phyloP scores from a whole-genome alignment of 306 rosid genomes.

The Mimosa bimucronata region DNA sequence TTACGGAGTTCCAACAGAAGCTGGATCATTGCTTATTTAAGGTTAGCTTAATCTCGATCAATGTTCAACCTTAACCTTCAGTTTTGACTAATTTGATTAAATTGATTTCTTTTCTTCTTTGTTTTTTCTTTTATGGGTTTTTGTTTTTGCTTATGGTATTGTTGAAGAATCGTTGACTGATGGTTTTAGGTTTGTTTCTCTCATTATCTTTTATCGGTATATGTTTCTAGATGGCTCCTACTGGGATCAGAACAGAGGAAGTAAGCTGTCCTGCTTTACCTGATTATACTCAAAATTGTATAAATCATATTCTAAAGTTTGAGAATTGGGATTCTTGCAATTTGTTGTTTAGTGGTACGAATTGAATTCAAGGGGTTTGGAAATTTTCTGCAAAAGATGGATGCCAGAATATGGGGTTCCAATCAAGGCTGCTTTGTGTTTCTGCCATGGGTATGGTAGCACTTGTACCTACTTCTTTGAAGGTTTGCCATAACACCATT shows the following conservation, averaged over 20 bases:
- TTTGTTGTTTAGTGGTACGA: constrained; percentile 70
- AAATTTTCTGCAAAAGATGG: constrained; percentile 90
- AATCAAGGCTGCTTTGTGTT: constrained; percentile 68
- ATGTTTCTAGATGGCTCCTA: constrained; percentile 67
- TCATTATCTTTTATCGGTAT: constrained; percentile 31
- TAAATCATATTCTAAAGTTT: background rate
- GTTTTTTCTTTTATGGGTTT: background rate
- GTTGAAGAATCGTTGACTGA: constrained; percentile 18
- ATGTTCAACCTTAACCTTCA: background rate
- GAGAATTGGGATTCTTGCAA: background rate
- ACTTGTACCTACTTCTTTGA: constrained; percentile 97
- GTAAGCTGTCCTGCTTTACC: constrained; percentile 52
- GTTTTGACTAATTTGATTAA: background rate
- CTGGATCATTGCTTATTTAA: constrained; percentile 77
- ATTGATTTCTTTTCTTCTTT: background rate
- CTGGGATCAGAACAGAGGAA: constrained; percentile 82
- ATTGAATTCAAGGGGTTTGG: constrained; percentile 71
- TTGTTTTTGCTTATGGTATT: background rate
- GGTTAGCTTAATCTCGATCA: constrained; percentile 45
- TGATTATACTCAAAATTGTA: background rate
- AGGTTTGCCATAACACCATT: constrained; percentile 55
- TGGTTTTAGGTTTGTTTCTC: constrained; percentile 22
- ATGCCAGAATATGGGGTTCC: constrained; percentile 56
- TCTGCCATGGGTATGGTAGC: constrained; percentile 98
- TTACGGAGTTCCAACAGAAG: constrained; percentile 54